A percentile compares a stretch with the other conserved stretches of the same genome.
phyloP scores from a whole-genome alignment of 169 alveolate genomes.

The Plasmodium malariae region DNA sequence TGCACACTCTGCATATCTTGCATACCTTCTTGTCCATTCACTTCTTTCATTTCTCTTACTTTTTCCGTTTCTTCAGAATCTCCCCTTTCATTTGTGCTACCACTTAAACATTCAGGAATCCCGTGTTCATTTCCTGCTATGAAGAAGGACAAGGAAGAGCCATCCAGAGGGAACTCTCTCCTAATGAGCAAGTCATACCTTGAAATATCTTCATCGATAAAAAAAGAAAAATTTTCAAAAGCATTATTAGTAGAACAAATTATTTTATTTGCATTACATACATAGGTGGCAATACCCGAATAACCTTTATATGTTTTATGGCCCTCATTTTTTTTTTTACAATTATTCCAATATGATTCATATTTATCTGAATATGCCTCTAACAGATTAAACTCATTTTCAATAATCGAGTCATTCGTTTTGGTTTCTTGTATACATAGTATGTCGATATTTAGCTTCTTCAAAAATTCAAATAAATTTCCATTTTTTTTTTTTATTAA shows the following conservation, averaged over 20 bases:
- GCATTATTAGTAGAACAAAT: conserved; percentile 43
- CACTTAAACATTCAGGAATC: too few relatives aligned
- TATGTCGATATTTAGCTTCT: conserved; percentile 61
- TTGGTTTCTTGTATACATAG: conserved; percentile 78
- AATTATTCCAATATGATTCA: conserved; percentile 69
- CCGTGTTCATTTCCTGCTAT: background rate
- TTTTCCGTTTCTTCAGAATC: too few relatives aligned
- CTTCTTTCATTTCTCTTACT: too few relatives aligned
- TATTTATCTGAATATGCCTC: conserved; percentile 65
- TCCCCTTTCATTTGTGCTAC: too few relatives aligned
- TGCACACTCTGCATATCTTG: too few relatives aligned
- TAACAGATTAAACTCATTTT: conserved; percentile 40
- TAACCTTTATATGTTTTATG: conserved; percentile 40
- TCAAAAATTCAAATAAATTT: conserved; percentile 24
- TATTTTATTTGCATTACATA: conserved; percentile 15
- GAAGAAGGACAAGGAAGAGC: conserved; percentile 44
- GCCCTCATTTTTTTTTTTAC: conserved; percentile 24
- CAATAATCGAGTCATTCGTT: conserved; percentile 47
- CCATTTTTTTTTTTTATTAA: conserved; percentile 60
- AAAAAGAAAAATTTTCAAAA: conserved; percentile 50
- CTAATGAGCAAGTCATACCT: conserved; percentile 3
- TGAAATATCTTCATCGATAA: conserved; percentile 1
- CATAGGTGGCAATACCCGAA: conserved; percentile 70
- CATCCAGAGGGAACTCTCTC: conserved; percentile 23
- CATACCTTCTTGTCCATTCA: too few relatives aligned